Evolutionary conservation across 2,329 filamentous ascomycete genomes (phyloP).

Genomic region (Aspergillus sp.): DNA sequence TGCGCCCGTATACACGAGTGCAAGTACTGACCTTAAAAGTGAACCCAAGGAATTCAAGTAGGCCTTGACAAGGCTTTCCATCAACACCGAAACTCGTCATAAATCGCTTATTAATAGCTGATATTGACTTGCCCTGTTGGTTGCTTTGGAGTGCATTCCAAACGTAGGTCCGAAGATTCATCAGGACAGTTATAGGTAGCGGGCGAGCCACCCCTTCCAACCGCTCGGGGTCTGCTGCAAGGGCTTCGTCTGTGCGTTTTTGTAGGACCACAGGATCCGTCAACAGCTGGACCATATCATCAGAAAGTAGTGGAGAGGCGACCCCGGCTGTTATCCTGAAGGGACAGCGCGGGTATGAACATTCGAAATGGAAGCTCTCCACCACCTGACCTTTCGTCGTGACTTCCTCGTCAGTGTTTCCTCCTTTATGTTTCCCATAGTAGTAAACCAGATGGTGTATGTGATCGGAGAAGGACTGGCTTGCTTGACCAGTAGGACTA

Average conservation of each 20-base stretch:
- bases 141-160: slow-evolving; percentile 55
- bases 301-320: slow-evolving; percentile 52
- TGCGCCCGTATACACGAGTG: slow-evolving; percentile 1
- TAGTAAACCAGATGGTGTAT: slow-evolving; percentile 62
- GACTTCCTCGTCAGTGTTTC: slow-evolving; percentile 20
- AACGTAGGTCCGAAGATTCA: slow-evolving; percentile 60
- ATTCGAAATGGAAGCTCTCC: slow-evolving; percentile 56
- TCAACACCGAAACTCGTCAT: slow-evolving; percentile 62
- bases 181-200: slow-evolving; percentile 54
- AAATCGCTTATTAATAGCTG: slow-evolving; percentile 63
- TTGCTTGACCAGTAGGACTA: slow-evolving; percentile 43
- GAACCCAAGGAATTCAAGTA: slow-evolving; percentile 62
- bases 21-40: slow-evolving; percentile 41
- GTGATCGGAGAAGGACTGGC: slow-evolving; percentile 51
- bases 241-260: slow-evolving; percentile 54
- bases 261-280: slow-evolving; percentile 54
- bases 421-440: slow-evolving; percentile 33
- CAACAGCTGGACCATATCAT: slow-evolving; percentile 52
- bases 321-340: slow-evolving; percentile 54
- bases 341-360: slow-evolving; percentile 59
- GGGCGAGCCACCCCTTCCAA: slow-evolving; percentile 54
- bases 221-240: slow-evolving; percentile 53
- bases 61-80: slow-evolving; percentile 51
- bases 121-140: slow-evolving; percentile 55
- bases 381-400: slow-evolving; percentile 33